phyloP scores from a whole-genome alignment of 148 eudicot species.

The Rhododendron ovatum region DNA sequence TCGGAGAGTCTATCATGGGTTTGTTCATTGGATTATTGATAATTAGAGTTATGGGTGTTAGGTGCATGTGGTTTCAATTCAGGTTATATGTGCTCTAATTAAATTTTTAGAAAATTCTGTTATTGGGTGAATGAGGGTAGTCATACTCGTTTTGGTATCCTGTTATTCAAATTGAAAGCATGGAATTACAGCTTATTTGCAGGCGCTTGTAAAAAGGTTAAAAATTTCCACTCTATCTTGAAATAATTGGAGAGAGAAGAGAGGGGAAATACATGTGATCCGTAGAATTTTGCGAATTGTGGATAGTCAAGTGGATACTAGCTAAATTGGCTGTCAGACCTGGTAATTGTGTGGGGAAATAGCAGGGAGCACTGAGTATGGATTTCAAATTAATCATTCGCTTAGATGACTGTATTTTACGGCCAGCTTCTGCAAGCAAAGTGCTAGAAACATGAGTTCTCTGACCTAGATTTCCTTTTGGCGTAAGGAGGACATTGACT shows the following conservation, averaged over 20 bases:
- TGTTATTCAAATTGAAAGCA: conserved; percentile 6
- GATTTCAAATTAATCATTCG: background rate
- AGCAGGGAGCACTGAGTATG: background rate
- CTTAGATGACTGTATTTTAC: background rate
- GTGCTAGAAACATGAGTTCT: background rate
- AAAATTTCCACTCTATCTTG: background rate
- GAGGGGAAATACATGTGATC: background rate
- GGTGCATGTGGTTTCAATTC: conserved; percentile 6
- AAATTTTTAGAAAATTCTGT: background rate
- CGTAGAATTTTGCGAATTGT: background rate
- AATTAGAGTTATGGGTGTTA: background rate
- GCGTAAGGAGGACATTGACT: background rate
- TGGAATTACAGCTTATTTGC: background rate
- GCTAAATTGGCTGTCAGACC: background rate
- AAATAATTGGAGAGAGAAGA: conserved; percentile 20
- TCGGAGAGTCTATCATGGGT: background rate
- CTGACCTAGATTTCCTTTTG: background rate
- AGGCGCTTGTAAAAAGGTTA: background rate
- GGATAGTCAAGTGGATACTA: background rate
- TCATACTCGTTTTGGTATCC: background rate
- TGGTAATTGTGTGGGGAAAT: background rate
- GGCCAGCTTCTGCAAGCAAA: background rate
- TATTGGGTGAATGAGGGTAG: background rate
- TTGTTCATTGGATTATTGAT: background rate
- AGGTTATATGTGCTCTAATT: background rate